phyloP scores from a whole-genome alignment of 2,329 filamentous ascomycete genomes.

The Acarospora socialis region DNA sequence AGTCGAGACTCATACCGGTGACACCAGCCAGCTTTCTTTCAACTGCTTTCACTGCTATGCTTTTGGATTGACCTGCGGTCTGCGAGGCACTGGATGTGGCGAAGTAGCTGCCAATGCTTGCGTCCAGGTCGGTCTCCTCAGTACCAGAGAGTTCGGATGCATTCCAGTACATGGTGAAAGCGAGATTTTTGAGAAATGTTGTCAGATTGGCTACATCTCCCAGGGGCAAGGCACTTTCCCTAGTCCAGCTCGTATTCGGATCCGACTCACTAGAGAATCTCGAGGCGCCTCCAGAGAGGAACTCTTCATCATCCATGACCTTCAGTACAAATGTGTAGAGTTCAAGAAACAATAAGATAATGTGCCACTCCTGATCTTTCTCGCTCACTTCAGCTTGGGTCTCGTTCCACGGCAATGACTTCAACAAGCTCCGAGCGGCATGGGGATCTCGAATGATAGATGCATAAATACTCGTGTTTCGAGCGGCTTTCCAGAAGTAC shows the following conservation, averaged over 20 bases:
- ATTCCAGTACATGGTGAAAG: slow-evolving; percentile 80
- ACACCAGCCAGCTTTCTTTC: slow-evolving; percentile 43
- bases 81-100: slow-evolving; percentile 22
- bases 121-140: slow-evolving; percentile 23
- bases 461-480: slow-evolving; percentile 41
- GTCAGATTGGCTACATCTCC: slow-evolving; percentile 60
- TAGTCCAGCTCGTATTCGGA: slow-evolving; percentile 40
- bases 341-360: slow-evolving; percentile 81
- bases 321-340: slow-evolving; percentile 86
- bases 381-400: too few relatives aligned
- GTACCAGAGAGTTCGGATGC: slow-evolving; percentile 47
- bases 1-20: slow-evolving; percentile 59
- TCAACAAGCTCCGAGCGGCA: slow-evolving; percentile 43
- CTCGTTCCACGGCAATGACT: too few relatives aligned
- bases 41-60: slow-evolving; percentile 12
- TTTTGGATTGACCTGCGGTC: slow-evolving; percentile 14
- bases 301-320: slow-evolving; percentile 93
- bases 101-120: slow-evolving; percentile 35
- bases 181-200: slow-evolving; percentile 76
- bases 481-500: slow-evolving; percentile 68
- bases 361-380: slow-evolving; percentile 66
- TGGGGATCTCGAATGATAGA: slow-evolving; percentile 43
- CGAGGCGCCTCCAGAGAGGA: slow-evolving; percentile 49
- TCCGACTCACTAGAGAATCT: slow-evolving; percentile 29
- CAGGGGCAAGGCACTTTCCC: slow-evolving; percentile 54